These are phyloP conservation scores for Asterochloris sp. DNA, from an alignment of 139 green algal species.

Conservation along the genomic window DNA sequence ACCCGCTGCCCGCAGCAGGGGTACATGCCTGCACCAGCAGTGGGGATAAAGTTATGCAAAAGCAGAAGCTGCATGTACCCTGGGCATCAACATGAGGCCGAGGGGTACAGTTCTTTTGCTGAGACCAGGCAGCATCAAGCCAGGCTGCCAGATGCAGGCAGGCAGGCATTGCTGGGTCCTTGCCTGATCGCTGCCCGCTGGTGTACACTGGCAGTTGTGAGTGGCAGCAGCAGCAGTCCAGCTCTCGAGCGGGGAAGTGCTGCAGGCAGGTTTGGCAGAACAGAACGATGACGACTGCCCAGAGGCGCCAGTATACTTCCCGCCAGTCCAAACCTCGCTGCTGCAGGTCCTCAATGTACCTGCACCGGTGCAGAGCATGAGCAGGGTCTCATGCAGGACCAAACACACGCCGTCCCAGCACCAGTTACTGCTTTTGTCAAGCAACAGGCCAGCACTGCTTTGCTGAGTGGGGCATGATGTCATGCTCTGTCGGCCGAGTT, in stretches of 20 bases:
- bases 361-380: not conserved
- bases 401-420: not conserved
- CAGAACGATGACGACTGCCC: not conserved
- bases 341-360: conserved; percentile 11
- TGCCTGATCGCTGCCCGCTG: too few species aligned
- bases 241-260: conserved; percentile 13
- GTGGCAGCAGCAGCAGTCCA: conserved; percentile 3
- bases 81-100: too few species aligned
- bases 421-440: not conserved
- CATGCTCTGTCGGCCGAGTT: not conserved
- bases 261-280: conserved; percentile 14
- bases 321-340: not conserved
- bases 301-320: conserved; percentile 5
- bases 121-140: too few species aligned
- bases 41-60: too few species aligned
- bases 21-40: not conserved
- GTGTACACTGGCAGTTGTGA: not conserved
- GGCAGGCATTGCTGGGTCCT: too few species aligned
- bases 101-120: too few species aligned
- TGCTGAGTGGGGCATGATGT: not conserved
- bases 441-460: not conserved
- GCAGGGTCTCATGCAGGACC: not conserved
- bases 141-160: too few species aligned
- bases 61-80: too few species aligned
- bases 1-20: conserved; percentile 3